Percentiles rank a stretch among this genome's conserved stretches.
These are phyloP conservation scores for Saturnispora serradocipensis DNA, from an alignment of 805 yeast genomes.

Conservation along the genomic window DNA sequence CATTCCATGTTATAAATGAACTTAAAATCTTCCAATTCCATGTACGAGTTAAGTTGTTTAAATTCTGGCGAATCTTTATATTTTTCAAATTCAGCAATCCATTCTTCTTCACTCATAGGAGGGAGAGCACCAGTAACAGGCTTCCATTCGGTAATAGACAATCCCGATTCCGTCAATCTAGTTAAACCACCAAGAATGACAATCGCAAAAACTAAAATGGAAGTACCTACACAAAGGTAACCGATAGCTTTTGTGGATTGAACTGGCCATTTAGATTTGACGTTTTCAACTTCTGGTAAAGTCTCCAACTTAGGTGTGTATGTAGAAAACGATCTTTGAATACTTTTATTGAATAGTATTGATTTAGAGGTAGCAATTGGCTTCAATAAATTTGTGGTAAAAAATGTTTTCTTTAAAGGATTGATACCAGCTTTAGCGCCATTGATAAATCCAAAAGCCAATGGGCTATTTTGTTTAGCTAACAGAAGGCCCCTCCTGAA, in stretches of 20 bases:
- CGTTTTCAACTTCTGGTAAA: neutral
- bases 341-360: neutral
- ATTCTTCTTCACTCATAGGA: slow-evolving; percentile 68
- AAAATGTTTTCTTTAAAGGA: neutral
- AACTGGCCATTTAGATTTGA: slow-evolving; percentile 27
- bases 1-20: slow-evolving; percentile 96
- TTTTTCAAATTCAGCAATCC: slow-evolving; percentile 78
- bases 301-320: neutral
- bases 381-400: neutral
- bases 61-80: slow-evolving; percentile 88
- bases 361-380: neutral
- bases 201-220: slow-evolving; percentile 86
- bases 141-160: slow-evolving; percentile 96
- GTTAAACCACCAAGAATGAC: slow-evolving; percentile 96
- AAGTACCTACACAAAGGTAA: slow-evolving; percentile 80
- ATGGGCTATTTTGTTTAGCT: neutral
- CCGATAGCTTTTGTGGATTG: slow-evolving; percentile 59
- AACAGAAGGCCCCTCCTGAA: neutral
- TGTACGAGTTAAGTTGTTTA: slow-evolving; percentile 78
- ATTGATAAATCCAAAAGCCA: neutral
- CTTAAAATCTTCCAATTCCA: slow-evolving; percentile 85
- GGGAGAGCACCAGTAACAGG: slow-evolving; percentile 96
- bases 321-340: slow-evolving; percentile 1
- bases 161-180: slow-evolving; percentile 89
- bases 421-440: neutral